Conservation (phyloP, 176 grass and related monocot genomes). For the Triticum dicoccoides region DNA sequence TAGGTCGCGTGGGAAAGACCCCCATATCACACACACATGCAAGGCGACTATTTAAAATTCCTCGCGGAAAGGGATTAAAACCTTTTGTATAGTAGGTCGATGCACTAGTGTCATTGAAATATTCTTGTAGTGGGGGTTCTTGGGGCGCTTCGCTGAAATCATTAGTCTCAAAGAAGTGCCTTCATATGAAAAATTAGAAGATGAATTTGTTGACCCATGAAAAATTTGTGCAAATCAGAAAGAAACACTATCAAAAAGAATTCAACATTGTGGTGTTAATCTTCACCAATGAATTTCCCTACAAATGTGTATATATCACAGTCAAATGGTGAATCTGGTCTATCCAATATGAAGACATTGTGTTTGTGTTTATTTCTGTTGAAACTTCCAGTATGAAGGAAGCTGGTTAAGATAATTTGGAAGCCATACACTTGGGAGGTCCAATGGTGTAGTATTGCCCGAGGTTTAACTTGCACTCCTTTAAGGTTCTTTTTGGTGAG, state of each 20-base stretch:
- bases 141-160: conserved; percentile 69
- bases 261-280: conserved; percentile 35
- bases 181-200: conserved; percentile 77
- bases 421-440: conserved; percentile 64
- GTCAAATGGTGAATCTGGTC: conserved; percentile 48
- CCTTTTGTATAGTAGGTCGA: too few relatives aligned
- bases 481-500: conserved; percentile 79
- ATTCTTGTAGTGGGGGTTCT: conserved; percentile 71
- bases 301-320: conserved; percentile 48
- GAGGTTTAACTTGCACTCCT: conserved; percentile 65
- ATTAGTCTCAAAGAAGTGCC: conserved; percentile 75
- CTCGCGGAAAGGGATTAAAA: too few relatives aligned
- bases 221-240: conserved; percentile 48
- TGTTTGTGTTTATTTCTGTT: conserved; percentile 52
- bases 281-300: conserved; percentile 37
- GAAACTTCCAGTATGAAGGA: conserved; percentile 64
- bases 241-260: conserved; percentile 33
- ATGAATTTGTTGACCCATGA: conserved; percentile 93
- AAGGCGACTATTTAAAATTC: too few relatives aligned
- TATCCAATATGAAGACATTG: conserved; percentile 47
- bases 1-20: too few relatives aligned
- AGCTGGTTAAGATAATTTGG: conserved; percentile 56
- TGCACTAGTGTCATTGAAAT: neutral
- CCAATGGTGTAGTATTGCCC: conserved; percentile 64
- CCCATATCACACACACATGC: too few relatives aligned